Evolutionary conservation across 441 rosid genomes (phyloP).

Genomic region (Daphne laureola): DNA sequence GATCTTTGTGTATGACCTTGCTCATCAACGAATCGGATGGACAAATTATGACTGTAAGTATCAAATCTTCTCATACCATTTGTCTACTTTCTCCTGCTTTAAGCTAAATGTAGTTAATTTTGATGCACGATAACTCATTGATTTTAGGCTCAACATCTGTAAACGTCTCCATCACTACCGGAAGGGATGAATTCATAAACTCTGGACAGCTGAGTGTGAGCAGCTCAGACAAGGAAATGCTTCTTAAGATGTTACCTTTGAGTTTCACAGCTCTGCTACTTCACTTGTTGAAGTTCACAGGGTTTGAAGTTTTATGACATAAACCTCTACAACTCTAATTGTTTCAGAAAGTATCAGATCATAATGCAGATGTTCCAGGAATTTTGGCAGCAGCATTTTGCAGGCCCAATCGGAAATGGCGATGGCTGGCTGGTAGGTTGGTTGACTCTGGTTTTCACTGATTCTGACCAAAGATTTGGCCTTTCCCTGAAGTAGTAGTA

Average conservation of each 20-base stretch:
- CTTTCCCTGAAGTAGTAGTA: too few species aligned
- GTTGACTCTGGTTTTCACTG: too few species aligned
- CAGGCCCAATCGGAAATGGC: background rate
- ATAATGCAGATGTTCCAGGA: background rate
- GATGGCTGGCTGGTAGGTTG: too few species aligned
- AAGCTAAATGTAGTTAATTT: background rate
- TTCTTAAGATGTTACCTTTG: constrained; percentile 32
- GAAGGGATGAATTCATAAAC: constrained; percentile 47
- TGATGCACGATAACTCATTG: background rate
- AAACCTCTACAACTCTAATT: constrained; percentile 6
- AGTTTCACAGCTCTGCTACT: constrained; percentile 27
- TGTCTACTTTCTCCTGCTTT: background rate
- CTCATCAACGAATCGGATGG: constrained; percentile 62
- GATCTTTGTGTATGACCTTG: constrained; percentile 65
- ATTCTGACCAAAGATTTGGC: too few species aligned
- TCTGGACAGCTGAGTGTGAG: constrained; percentile 39
- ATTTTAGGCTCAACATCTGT: constrained; percentile 55
- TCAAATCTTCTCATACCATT: background rate
- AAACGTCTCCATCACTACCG: constrained; percentile 60
- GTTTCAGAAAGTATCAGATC: constrained; percentile 2
- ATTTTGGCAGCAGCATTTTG: background rate
- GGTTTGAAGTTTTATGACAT: constrained; percentile 30
- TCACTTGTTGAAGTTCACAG: constrained; percentile 24
- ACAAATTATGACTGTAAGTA: constrained; percentile 67
- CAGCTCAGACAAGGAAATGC: constrained; percentile 35